Base-by-base conservation (phyloP, 1,284 basidiomycete species). In the Cryptococcus jaspeensis region DNA sequence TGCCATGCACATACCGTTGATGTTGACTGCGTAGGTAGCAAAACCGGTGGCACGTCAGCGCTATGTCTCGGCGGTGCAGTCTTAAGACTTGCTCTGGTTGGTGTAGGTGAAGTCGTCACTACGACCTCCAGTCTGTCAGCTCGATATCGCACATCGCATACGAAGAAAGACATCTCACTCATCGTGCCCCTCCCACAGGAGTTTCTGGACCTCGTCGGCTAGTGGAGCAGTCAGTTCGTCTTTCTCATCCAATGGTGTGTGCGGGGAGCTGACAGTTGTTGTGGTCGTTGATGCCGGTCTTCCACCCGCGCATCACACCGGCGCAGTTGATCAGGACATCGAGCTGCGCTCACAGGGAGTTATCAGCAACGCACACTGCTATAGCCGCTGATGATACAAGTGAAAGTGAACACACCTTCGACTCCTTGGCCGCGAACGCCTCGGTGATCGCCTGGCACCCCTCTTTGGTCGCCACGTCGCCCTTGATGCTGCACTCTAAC, bases 251-350 rank as follows among this genome's bases (percentile, higher is more conserved):
- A 36, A 7, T 15, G 32, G n/a, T 15, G 22, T 51, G n/a, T 15
- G 25, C 18, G n/a, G 5, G 25, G n/a, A 20, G 53, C 69, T 53
- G 36, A 73, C 70, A 66, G 62, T 74, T 65, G 49, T 70, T 56
- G 39, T 69, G 64, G 40, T 71, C 59, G 3, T 52, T 61, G 5
- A 71, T 66, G 18, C 53, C 55, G 25, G 62, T 70, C 50, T 58
- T 59, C 61, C 65, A 73, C 15, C 49, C 59, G 42, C 50, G 55
- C 55, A 71, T 66, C 9, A 75, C 68, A 16, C 71, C 74, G 0
- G 72, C 71, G 55, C 70, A 71, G 58, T 76, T 76, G 61, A 76
- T 62, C 49, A 76, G 61, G 12, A 70, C 69, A 58, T 76, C 74
- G 22, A 75, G 53, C 61, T 70, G 49, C 20, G 37, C 50, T 6